Evolutionary conservation across 2,329 filamentous ascomycete genomes (phyloP).

Genomic region (Phyllosticta capitalensis): DNA sequence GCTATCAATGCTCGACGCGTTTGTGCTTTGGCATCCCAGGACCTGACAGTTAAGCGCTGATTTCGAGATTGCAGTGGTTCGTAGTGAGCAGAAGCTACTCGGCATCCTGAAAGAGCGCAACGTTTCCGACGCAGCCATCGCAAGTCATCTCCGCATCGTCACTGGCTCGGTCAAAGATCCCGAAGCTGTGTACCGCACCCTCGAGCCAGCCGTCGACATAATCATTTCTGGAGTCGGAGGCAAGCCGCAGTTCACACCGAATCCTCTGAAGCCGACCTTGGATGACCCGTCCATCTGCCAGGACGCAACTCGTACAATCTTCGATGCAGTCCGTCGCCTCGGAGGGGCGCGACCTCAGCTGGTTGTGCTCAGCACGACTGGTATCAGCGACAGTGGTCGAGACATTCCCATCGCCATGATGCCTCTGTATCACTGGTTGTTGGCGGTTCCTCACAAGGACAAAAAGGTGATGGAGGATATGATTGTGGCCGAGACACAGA

Average conservation of each 20-base stretch:
- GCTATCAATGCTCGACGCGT: conserved; percentile 36
- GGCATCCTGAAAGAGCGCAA: conserved; percentile 32
- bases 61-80: conserved; percentile 27
- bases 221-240: conserved; percentile 42
- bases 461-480: conserved; percentile 28
- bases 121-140: conserved; percentile 27
- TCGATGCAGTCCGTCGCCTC: conserved; percentile 20
- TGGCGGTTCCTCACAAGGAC: conserved; percentile 30
- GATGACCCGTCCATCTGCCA: conserved; percentile 28
- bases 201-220: conserved; percentile 26
- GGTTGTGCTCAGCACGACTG: conserved; percentile 30
- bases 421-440: conserved; percentile 27
- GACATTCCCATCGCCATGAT: conserved; percentile 28
- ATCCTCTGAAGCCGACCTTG: conserved; percentile 19
- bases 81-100: conserved; percentile 41
- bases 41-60: neutral
- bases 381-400: conserved; percentile 21
- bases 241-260: conserved; percentile 18
- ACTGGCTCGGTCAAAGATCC: conserved; percentile 37
- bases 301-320: conserved; percentile 21
- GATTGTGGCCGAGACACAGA: conserved; percentile 17
- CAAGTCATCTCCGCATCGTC: conserved; percentile 37
- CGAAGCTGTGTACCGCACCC: conserved; percentile 10
- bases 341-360: conserved; percentile 13
- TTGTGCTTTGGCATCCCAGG: conserved; percentile 7